Conservation (phyloP, 257 asterid genomes). For the Thymus mandschuricus region DNA sequence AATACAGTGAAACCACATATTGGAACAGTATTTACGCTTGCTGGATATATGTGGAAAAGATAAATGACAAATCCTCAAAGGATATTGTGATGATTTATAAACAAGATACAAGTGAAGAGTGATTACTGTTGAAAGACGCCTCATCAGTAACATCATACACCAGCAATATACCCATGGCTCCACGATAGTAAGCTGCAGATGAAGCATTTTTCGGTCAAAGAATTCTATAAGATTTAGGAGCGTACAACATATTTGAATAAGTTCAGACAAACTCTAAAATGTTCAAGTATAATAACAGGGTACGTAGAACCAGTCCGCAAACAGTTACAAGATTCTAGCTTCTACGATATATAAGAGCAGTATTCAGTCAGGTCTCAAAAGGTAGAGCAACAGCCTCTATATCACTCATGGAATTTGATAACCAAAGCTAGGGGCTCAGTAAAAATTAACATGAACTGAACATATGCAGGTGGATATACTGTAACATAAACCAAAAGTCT, state of each 20-base stretch:
- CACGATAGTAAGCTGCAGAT: conserved; percentile 81
- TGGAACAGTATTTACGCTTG: neutral
- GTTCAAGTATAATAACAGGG: neutral
- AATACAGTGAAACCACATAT: neutral
- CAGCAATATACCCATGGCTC: conserved; percentile 87
- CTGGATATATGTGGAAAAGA: neutral
- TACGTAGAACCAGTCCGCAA: neutral
- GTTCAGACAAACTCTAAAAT: neutral
- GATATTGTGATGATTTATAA: neutral
- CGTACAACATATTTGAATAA: neutral
- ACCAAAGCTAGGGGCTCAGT: neutral
- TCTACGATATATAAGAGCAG: neutral
- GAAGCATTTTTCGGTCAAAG: conserved; percentile 13
- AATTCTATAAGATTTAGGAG: neutral
- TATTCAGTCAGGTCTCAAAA: neutral
- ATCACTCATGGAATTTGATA: neutral
- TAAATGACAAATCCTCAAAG: conserved; percentile 3
- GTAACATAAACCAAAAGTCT: conserved; percentile 3
- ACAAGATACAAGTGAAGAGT: conserved; percentile 19
- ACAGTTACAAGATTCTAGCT: neutral
- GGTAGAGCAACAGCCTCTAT: conserved; percentile 5
- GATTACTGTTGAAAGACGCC: conserved; percentile 78
- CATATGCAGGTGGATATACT: neutral
- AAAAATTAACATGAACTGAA: neutral
- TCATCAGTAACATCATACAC: conserved; percentile 86